These are phyloP conservation scores for Claviceps maximensis DNA, from an alignment of 2,329 filamentous ascomycete species.

Conservation along the genomic window DNA sequence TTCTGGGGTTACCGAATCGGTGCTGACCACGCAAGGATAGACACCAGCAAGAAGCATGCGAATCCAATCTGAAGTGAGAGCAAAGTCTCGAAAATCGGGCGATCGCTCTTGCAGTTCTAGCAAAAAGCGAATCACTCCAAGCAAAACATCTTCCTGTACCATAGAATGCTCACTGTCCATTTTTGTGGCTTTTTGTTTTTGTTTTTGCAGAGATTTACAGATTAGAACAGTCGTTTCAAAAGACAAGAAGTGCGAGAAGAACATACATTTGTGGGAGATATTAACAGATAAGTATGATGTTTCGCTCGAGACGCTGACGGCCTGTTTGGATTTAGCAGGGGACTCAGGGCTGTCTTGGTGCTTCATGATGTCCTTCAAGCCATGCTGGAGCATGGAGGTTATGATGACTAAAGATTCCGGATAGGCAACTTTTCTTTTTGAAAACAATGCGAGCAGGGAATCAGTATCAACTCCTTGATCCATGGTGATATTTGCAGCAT, in stretches of 20 bases:
- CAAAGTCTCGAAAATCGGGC: constrained; percentile 67
- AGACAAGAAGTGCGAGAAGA: background rate
- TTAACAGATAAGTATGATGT: background rate
- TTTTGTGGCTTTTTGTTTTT: constrained; percentile 13
- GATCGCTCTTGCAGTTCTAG: constrained; percentile 68
- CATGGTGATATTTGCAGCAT: constrained; percentile 63
- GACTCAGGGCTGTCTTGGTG: constrained; percentile 48
- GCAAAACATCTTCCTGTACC: constrained; percentile 50
- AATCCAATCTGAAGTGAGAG: constrained; percentile 65
- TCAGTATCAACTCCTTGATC: constrained; percentile 61
- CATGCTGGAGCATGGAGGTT: constrained; percentile 75
- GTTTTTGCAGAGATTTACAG: background rate
- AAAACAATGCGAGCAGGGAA: constrained; percentile 62
- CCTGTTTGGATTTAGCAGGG: constrained; percentile 19
- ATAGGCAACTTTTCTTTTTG: constrained; percentile 53
- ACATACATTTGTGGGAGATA: background rate
- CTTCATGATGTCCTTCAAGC: constrained; percentile 56
- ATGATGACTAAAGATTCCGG: constrained; percentile 72
- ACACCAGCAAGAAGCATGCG: constrained; percentile 66
- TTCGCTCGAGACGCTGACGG: background rate
- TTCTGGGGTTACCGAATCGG: constrained; percentile 69
- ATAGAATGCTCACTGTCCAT: constrained; percentile 33
- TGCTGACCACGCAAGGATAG: constrained; percentile 79
- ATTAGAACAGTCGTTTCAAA: background rate
- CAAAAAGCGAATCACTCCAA: constrained; percentile 67